Evolutionary conservation across 169 alveolate species (phyloP).

Genomic region (Plasmodium coatneyi): DNA sequence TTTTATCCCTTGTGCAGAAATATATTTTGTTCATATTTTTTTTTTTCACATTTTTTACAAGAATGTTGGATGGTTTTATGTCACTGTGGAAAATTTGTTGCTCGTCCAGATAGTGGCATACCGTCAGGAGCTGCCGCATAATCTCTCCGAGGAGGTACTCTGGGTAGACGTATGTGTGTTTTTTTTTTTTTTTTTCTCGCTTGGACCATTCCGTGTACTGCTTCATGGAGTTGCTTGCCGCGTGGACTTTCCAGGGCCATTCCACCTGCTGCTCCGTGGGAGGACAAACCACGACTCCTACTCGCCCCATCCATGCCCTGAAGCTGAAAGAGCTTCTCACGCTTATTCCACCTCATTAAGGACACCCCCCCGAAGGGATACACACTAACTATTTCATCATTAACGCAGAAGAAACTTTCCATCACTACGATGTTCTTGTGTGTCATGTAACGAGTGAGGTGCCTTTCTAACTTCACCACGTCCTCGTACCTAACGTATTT

Average conservation of each 20-base stretch:
- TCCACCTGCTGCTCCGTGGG: not conserved
- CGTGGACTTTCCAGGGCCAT: not conserved
- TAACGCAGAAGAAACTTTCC: not conserved
- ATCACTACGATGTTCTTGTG: constrained; percentile 27
- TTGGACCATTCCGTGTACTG: not conserved
- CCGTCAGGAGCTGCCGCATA: constrained; percentile 33
- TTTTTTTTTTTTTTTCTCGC: not conserved
- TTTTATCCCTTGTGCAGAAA: constrained; percentile 16
- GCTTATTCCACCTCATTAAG: constrained; percentile 46
- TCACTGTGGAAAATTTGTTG: constrained; percentile 36
- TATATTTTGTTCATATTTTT: constrained; percentile 30
- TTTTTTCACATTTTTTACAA: constrained; percentile 29
- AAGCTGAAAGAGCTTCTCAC: constrained; percentile 2
- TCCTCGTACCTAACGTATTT: constrained; percentile 31
- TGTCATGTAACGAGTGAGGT: constrained; percentile 12
- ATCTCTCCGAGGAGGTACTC: constrained; percentile 63
- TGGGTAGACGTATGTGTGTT: constrained; percentile 14
- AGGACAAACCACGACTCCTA: not conserved
- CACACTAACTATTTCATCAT: constrained; percentile 9
- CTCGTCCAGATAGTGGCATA: constrained; percentile 15
- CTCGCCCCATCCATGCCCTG: not conserved
- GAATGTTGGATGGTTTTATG: constrained; percentile 67
- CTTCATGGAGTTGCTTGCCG: not conserved
- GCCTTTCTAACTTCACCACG: constrained; percentile 29
- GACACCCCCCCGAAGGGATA: constrained; percentile 42